phyloP scores from a whole-genome alignment of 2,329 filamentous ascomycete genomes.

The Trichoderma sp. region DNA sequence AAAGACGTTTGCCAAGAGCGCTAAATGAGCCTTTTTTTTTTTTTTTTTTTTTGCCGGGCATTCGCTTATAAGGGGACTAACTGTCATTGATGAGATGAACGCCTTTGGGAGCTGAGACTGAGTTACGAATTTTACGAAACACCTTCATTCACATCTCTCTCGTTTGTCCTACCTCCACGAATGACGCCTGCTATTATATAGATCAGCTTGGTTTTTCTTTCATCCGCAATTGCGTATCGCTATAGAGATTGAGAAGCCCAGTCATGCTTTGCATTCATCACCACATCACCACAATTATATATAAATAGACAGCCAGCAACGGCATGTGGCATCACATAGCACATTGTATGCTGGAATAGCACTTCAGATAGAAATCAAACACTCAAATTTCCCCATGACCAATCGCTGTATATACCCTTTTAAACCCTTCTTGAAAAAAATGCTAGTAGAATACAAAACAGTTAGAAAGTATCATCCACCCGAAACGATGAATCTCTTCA shows the following conservation, averaged over 20 bases:
- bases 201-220: background rate
- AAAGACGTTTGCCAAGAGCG: conserved; percentile 56
- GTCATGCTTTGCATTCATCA: background rate
- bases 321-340: background rate
- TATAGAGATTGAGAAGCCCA: background rate
- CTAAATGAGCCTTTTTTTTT: background rate
- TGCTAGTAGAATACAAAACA: background rate
- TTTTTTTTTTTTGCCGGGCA: background rate
- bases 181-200: background rate
- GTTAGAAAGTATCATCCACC: background rate
- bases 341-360: conserved; percentile 12
- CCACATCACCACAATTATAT: background rate
- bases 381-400: background rate
- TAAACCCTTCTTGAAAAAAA: background rate
- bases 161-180: background rate
- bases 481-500: background rate
- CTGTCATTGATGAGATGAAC: background rate
- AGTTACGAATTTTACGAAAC: background rate
- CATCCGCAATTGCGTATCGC: background rate
- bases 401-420: background rate
- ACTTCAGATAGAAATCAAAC: conserved; percentile 22
- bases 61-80: background rate
- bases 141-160: background rate
- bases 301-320: background rate
- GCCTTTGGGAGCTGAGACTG: background rate